These are phyloP conservation scores for Phragmites australis DNA, from an alignment of 176 grass and related monocot species.

Conservation along the genomic window DNA sequence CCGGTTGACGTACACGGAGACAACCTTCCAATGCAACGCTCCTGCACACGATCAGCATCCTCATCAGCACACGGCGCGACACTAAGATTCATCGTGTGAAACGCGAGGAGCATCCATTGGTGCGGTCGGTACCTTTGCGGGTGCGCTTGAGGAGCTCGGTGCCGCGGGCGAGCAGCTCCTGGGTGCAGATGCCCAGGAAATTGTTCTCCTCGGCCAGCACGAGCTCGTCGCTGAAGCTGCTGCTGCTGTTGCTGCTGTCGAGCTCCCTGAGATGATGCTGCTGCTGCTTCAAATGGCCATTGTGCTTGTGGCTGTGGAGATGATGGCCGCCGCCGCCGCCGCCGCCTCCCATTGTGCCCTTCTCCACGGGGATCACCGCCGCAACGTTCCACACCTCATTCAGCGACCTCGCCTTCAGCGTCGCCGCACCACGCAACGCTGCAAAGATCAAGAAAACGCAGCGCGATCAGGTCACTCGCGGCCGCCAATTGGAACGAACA, in stretches of 20 bases:
- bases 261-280: slow-evolving; percentile 46
- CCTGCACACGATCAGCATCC: slow-evolving; percentile 46
- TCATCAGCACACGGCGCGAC: background rate
- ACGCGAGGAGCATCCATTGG: background rate
- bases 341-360: slow-evolving; percentile 33
- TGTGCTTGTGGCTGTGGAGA: background rate
- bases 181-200: slow-evolving; percentile 77
- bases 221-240: slow-evolving; percentile 68
- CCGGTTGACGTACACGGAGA: slow-evolving; percentile 78
- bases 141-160: slow-evolving; percentile 96
- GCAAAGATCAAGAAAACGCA: background rate
- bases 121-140: slow-evolving; percentile 59
- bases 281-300: slow-evolving; percentile 27
- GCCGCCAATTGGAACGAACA: no score
- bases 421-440: slow-evolving; percentile 76
- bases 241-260: slow-evolving; percentile 65
- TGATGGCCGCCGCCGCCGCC: background rate
- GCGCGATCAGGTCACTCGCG: background rate
- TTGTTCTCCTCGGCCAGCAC: slow-evolving; percentile 60
- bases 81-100: background rate
- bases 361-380: slow-evolving; percentile 93
- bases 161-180: slow-evolving; percentile 88
- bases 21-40: slow-evolving; percentile 85
- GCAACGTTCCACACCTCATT: slow-evolving; percentile 88
- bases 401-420: slow-evolving; percentile 71